Evolutionary conservation across 2,329 filamentous ascomycete genomes (phyloP), one percentile per base, ranked within the genome.

Genomic region (Penicillium sp.): DNA sequence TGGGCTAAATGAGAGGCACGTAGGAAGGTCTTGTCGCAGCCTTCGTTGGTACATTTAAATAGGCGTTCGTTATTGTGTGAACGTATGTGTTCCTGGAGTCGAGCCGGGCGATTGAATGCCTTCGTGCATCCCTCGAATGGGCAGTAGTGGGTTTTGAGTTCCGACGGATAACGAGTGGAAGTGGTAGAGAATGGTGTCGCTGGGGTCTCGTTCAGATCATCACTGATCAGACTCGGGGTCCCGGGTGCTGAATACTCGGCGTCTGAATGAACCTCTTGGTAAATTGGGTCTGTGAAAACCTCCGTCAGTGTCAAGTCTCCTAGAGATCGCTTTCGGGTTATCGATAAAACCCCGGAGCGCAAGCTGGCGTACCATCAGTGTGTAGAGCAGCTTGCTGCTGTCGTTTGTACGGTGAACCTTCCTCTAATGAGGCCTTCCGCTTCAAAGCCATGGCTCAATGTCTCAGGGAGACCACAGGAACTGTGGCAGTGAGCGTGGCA

Each of bases 1-100:
- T 92, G 88, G 55, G 88, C 87, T 16, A 97, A 80, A 74, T 97
- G 92, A 64, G 93, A 93, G 61, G 91, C 85, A 58, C 94, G 90
- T 13, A 91, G 83, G 70, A 96, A 97, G 37, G 87, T 83, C 77
- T 96, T 97, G 65, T 85, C 84, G 69, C 93, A 97, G 37, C 76
- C 86, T 5, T 81, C 76, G 58, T 88, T 82, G 2, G 81, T 77
- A 68, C 93, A 97, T 34, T 81, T 80, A 72, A 89, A 95, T 0
- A 91, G 87, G 1, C 92, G 86, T 63, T 93, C 90, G 63, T 93
- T 91, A 49, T 86, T 93, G 72, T 97, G 93, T 1, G 89, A 92
- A 59, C 91, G 84, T 21, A 93, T 76, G 67, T 97, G 93, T 54
- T 90, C 87, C 55, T 88, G 81, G 3, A 97, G 81, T 24, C 91